Conservation (phyloP, 1,284 basidiomycete species). For the Apiotrichum veenhuisii region DNA sequence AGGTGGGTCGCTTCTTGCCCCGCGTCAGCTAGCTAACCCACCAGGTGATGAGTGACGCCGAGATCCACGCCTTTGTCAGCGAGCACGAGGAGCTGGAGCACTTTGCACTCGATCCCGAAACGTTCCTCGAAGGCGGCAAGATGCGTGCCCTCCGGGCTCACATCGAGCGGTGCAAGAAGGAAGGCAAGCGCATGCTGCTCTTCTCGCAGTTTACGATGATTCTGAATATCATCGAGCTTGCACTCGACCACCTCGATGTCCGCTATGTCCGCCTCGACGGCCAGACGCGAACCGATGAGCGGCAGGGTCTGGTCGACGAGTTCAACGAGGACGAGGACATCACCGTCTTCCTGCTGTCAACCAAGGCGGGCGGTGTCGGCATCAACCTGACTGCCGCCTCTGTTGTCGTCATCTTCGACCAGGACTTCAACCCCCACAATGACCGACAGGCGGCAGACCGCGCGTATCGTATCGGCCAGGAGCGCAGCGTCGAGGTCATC, state of each 20-base stretch:
- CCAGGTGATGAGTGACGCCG: conserved; percentile 88
- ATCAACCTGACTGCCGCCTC: conserved; percentile 89
- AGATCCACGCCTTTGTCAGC: conserved; percentile 68
- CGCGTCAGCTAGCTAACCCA: conserved; percentile 31
- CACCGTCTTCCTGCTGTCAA: conserved; percentile 87
- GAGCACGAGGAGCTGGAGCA: conserved; percentile 78
- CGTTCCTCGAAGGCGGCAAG: conserved; percentile 88
- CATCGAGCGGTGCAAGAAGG: conserved; percentile 64
- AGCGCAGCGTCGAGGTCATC: conserved; percentile 58
- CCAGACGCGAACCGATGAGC: conserved; percentile 85
- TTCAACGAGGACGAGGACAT: conserved; percentile 94
- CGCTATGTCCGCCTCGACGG: conserved; percentile 88
- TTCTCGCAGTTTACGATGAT: conserved; percentile 98
- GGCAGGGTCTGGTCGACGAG: conserved; percentile 91
- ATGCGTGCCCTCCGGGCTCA: conserved; percentile 69
- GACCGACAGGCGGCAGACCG: conserved; percentile 96
- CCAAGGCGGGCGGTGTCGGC: conserved; percentile 74
- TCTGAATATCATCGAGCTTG: conserved; percentile 84
- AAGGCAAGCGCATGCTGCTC: conserved; percentile 79
- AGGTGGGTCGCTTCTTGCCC: conserved; percentile 33
- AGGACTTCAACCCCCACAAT: conserved; percentile 85
- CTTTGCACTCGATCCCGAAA: conserved; percentile 68
- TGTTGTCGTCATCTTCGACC: conserved; percentile 94
- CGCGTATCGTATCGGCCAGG: conserved; percentile 79
- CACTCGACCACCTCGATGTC: conserved; percentile 71